Percentiles rank a stretch among this genome's conserved stretches.
These are phyloP conservation scores for Angophora floribunda DNA, from an alignment of 345 rosid species.

Conservation along the genomic window DNA sequence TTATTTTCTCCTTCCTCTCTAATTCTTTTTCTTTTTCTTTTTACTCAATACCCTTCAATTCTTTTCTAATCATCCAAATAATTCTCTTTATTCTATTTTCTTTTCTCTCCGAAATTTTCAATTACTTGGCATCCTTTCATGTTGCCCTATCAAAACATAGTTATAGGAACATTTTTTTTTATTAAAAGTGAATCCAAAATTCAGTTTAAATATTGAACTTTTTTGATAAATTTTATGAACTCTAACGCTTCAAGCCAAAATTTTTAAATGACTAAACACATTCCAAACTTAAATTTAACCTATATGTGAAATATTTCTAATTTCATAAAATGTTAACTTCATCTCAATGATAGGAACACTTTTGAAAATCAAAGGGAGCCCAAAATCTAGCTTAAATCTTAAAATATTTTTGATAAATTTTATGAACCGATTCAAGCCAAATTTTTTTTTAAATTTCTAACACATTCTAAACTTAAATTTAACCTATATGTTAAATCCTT, in stretches of 20 bases:
- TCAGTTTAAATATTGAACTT: background rate
- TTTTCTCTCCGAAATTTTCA: background rate
- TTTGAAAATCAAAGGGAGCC: background rate
- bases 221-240: background rate
- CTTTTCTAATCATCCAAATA: background rate
- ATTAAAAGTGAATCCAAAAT: background rate
- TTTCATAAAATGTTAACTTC: too few relatives aligned
- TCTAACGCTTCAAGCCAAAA: background rate
- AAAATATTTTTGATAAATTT: background rate
- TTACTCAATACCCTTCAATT: background rate
- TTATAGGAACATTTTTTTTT: background rate
- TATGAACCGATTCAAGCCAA: background rate
- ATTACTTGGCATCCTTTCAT: background rate
- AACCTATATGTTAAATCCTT: background rate
- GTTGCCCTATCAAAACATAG: background rate
- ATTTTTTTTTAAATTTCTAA: background rate
- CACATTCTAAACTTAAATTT: background rate
- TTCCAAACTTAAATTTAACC: background rate
- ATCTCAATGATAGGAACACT: background rate
- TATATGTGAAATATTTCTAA: background rate
- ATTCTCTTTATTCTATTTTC: background rate
- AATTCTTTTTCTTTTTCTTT: background rate
- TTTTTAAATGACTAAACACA: background rate
- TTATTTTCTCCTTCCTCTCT: background rate
- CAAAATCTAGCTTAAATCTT: background rate